A percentile compares a stretch with the other conserved stretches of the same genome.
Conservation (phyloP, 2,329 filamentous ascomycete species). For the Ascochyta fabae region DNA sequence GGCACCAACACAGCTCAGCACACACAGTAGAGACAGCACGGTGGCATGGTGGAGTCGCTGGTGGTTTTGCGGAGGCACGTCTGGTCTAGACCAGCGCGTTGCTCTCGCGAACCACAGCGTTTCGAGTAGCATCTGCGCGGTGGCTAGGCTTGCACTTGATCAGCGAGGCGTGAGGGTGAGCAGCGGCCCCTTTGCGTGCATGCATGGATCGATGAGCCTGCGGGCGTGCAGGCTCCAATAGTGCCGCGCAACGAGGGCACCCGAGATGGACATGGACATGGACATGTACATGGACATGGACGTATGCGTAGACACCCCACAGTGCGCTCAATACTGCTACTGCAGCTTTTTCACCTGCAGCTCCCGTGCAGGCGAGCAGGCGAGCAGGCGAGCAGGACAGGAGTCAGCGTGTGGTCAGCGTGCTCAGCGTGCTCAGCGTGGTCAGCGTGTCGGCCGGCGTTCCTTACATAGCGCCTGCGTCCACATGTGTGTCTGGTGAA, state of each 20-base stretch:
- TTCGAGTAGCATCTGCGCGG: conserved; percentile 4
- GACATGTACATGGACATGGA: too few species aligned
- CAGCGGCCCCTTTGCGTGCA: conserved; percentile 7
- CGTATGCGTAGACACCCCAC: background rate
- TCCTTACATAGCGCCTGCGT: conserved; percentile 16
- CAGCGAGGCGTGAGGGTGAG: conserved; percentile 2
- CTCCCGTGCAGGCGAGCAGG: background rate
- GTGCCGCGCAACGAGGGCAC: conserved; percentile 5
- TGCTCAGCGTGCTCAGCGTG: background rate
- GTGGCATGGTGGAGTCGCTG: conserved; percentile 10
- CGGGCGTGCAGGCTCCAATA: conserved; percentile 4
- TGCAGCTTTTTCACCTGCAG: background rate
- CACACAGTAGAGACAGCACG: background rate
- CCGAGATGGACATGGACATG: background rate
- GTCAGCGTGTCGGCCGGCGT: conserved; percentile 5
- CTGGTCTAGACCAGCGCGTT: background rate
- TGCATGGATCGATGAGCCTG: conserved; percentile 3
- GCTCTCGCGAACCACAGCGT: background rate
- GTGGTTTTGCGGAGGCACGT: background rate
- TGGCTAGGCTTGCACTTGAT: background rate
- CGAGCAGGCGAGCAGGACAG: background rate
- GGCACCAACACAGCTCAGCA: conserved; percentile 4
- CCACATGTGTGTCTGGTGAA: conserved; percentile 15
- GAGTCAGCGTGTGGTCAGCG: background rate
- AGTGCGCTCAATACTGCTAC: background rate